phyloP scores from a whole-genome alignment of 768 basidiomycete species.

The Chalciporus sphaerocephalus region DNA sequence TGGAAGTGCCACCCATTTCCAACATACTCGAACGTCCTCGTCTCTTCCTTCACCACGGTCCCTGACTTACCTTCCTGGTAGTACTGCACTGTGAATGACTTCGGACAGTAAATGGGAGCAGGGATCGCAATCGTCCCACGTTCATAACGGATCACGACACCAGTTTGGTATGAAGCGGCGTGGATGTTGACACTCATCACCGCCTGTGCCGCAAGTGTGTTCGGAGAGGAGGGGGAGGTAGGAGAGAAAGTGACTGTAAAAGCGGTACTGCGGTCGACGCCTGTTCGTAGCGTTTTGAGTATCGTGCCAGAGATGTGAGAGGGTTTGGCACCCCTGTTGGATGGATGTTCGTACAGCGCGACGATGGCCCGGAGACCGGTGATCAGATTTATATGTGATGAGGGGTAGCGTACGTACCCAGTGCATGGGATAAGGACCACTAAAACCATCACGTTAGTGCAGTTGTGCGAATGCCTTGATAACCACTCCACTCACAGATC shows the following conservation, averaged over 20 bases:
- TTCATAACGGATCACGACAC: constrained; percentile 70
- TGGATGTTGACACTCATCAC: constrained; percentile 68
- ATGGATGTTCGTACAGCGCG: constrained; percentile 72
- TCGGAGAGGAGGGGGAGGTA: constrained; percentile 34
- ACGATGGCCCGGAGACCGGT: constrained; percentile 62
- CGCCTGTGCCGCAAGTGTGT: constrained; percentile 61
- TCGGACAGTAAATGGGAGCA: constrained; percentile 63
- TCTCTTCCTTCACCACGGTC: constrained; percentile 52
- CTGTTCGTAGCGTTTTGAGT: constrained; percentile 71
- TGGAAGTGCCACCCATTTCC: constrained; percentile 81
- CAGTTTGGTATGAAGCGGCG: constrained; percentile 40
- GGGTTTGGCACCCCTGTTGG: constrained; percentile 58
- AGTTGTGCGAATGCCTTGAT: background rate
- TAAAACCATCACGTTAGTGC: constrained; percentile 26
- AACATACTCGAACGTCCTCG: constrained; percentile 50
- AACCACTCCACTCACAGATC: constrained; percentile 61
- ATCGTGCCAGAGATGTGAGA: constrained; percentile 63
- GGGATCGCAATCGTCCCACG: constrained; percentile 63
- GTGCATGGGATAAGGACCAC: constrained; percentile 78
- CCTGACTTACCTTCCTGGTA: constrained; percentile 44
- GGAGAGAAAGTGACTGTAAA: constrained; percentile 67
- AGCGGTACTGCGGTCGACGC: constrained; percentile 73
- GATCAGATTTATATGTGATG: constrained; percentile 9
- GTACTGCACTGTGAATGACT: constrained; percentile 62
- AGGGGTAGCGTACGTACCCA: constrained; percentile 47